Base-by-base conservation (phyloP, 2,329 filamentous ascomycete species). In the Alternaria sp. region DNA sequence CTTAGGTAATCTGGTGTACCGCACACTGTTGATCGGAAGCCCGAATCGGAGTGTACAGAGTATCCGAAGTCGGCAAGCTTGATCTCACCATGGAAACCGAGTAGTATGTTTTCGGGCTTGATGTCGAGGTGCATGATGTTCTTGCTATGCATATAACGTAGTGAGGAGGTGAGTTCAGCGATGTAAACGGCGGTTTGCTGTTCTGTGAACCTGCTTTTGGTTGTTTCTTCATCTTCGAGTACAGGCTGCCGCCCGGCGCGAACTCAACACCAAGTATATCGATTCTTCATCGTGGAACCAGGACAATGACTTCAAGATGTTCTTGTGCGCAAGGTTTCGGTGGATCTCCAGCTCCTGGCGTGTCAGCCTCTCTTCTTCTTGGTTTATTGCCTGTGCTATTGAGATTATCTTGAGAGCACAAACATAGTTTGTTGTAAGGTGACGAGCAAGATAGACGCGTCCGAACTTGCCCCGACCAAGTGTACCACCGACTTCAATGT, bases 21-120 rank as follows among this genome's bases (percentile, higher is more conserved):
- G 76, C 93, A 97, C 85, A 97, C 91, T 41, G 93, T 97, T 70
- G 92, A 89, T 61, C 93, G 85, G 63, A 93, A 83, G 79, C 92
- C 94, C 78, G 94, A 96, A 21, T 92, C 92, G 4, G 93, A 93
- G 79, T 97, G 94, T 5, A 97, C 93, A 77, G 91, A 95, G 92
- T 93, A 97, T 54, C 93, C 93, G 73, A 97, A 97, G 78, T 97
- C 94, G 6, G 91, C 95, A 72, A 97, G 92, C 80, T 97, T 97
- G 81, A 97, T 92, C 82, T 98, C 93, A 61, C 92, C 92, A 74
- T 97, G 93, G 56, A 97, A 91, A 4, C 93, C 93, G 26, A 97
- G 88, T n/a, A 97, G 84, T 63, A 97, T 96, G 70, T 97, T 97
- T 79, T 97, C 93, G 3, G 13, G 93, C 81, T 97, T 97, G 80